A percentile compares a stretch with the other conserved stretches of the same genome.
Conservation (phyloP, 2,329 filamentous ascomycete species). For the Sordariomycetes sp. region DNA sequence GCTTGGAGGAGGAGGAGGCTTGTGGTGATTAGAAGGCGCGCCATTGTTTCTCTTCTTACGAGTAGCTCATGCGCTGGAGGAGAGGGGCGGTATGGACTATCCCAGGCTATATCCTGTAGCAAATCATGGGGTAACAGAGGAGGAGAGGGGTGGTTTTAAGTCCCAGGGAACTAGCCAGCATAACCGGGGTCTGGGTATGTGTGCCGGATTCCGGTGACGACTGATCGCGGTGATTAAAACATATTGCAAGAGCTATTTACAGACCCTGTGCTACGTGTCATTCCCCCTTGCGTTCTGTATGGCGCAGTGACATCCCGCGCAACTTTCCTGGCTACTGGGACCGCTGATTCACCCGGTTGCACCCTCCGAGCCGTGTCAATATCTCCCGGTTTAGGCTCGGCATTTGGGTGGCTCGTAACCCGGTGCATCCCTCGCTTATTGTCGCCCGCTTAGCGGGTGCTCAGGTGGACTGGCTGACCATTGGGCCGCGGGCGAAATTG, state of each 20-base stretch:
- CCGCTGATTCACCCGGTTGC: not conserved
- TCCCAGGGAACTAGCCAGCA: not conserved
- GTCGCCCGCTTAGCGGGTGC: too few relatives aligned
- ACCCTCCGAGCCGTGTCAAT: not conserved
- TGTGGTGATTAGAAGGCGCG: not conserved
- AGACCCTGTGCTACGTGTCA: not conserved
- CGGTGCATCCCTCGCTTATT: too few relatives aligned
- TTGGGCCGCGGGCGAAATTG: too few relatives aligned
- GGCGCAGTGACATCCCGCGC: too few relatives aligned
- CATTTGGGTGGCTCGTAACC: too few relatives aligned
- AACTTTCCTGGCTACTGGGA: not conserved
- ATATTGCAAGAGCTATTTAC: not conserved
- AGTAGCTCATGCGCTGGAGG: not conserved
- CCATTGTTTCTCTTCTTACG: not conserved
- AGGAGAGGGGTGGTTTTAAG: not conserved
- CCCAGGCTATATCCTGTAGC: not conserved
- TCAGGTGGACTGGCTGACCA: too few relatives aligned
- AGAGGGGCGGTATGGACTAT: not conserved
- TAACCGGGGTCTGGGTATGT: not conserved
- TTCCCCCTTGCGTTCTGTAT: not conserved
- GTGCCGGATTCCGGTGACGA: not conserved
- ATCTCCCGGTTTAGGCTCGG: not conserved
- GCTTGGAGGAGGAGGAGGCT: not conserved
- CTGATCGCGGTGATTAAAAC: not conserved
- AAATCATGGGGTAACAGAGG: not conserved